Base-by-base conservation (phyloP, 805 yeast species). In the Clavispora vitiphila region DNA sequence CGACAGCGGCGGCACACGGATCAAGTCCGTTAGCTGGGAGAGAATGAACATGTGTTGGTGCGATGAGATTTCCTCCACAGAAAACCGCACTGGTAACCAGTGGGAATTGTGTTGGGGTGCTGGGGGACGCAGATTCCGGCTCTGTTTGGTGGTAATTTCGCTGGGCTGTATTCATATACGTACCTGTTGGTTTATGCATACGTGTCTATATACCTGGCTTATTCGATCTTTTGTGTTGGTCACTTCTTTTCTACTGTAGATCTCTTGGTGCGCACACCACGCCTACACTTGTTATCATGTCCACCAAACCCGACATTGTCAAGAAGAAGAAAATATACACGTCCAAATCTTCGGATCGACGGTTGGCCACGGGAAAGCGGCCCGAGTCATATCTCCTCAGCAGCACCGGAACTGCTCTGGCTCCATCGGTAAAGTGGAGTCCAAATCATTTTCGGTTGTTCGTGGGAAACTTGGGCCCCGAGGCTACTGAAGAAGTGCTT, bases 1-100 rank as follows among this genome's bases (percentile, higher is more conserved):
- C 40, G 84, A 73, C 49, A 82, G 86, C 2, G 99, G 98, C 7
- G 93, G 90, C 34, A 93, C 78, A 54, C 96, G 79, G 48, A 93
- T 82, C 49, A 91, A 72, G 65, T 93, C 99, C 15, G 87, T 73
- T 34, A 93, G 66, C 56, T 80, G 78, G 15, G 96, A 77, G 34
- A 93, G 73, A 47, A 88, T 83, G 65, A 91, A 93, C 99, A 91
- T 91, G 24, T 8, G 35, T 15, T 26, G 32, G 12, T 29, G 32
- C 32, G 32, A 29, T 29, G 32, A 29, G 32, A 16, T 18, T 22
- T 37, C 15, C 22, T 21, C 22, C 22, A 20, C 19, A 15, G 22
- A 35, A 35, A 25, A n/a, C 20, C 12, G 27, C 16, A 14, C 24
- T 20, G 18, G 19, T 11, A 35, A 3, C 8, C 8, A 11, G 16